These are phyloP conservation scores for Astrothelium macrocarpum DNA, from an alignment of 495 filamentous ascomycete species.

Conservation along the genomic window DNA sequence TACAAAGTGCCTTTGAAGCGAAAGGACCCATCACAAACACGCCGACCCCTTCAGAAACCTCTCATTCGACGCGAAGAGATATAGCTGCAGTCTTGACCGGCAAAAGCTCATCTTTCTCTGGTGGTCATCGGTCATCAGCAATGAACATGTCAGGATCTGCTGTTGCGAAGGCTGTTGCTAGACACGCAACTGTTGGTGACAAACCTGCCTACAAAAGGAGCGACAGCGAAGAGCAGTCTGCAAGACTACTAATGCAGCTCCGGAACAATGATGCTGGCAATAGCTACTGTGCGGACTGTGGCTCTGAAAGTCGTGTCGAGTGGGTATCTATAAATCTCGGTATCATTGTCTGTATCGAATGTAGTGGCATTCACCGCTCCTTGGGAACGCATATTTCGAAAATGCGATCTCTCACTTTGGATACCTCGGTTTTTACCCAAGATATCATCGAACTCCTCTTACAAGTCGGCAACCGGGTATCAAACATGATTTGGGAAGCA, in stretches of 20 bases:
- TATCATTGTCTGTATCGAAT: constrained; percentile 96
- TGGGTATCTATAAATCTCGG: constrained; percentile 98
- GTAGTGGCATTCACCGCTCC: constrained; percentile 93
- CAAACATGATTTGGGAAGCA: constrained; percentile 95
- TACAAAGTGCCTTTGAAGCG: constrained; percentile 90
- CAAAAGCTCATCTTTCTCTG: constrained; percentile 72
- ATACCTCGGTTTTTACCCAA: constrained; percentile 89
- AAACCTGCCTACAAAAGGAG: constrained; percentile 65
- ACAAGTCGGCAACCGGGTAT: constrained; percentile 83
- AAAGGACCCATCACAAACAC: constrained; percentile 45
- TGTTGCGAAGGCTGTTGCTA: constrained; percentile 50
- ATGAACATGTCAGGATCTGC: constrained; percentile 37
- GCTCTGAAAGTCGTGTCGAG: constrained; percentile 81
- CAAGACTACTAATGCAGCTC: constrained; percentile 70
- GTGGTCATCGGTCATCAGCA: constrained; percentile 44
- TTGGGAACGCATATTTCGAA: constrained; percentile 97
- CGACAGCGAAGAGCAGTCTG: constrained; percentile 63
- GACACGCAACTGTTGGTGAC: constrained; percentile 84
- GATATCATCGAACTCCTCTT: constrained; percentile 94
- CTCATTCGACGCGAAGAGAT: constrained; percentile 54
- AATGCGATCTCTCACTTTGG: constrained; percentile 86
- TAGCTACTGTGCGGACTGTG: constrained; percentile 90
- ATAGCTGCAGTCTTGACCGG: constrained; percentile 88
- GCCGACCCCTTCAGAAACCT: constrained; percentile 32
- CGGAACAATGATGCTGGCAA: constrained; percentile 90